Percentiles rank a stretch among this genome's conserved stretches.
Evolutionary conservation across 2,329 filamentous ascomycete species (phyloP).

Genomic region (Cytospora piceicola): DNA sequence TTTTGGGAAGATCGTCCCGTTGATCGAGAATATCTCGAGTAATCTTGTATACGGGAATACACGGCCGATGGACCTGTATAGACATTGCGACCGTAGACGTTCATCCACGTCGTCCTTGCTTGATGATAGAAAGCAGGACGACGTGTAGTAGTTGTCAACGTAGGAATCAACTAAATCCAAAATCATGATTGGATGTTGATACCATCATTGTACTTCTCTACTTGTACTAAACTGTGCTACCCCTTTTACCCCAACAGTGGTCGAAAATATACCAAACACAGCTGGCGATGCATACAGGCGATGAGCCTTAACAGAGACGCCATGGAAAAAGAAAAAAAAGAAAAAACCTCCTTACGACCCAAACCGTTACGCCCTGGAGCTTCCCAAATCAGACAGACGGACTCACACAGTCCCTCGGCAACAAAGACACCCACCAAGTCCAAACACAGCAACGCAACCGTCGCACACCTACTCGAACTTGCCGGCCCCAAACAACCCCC

Average conservation of each 20-base stretch:
- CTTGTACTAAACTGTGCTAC: neutral
- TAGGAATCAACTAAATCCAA: neutral
- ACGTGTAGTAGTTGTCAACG: neutral
- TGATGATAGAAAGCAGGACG: neutral
- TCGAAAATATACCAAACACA: neutral
- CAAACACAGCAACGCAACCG: neutral
- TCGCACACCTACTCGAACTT: slow-evolving; percentile 51
- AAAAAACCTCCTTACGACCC: neutral
- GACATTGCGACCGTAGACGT: neutral
- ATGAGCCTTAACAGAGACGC: neutral
- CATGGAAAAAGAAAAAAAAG: neutral
- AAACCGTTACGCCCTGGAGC: neutral
- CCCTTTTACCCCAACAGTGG: neutral
- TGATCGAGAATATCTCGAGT: neutral
- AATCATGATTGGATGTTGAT: neutral
- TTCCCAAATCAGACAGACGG: neutral
- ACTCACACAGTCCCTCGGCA: neutral
- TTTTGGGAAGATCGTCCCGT: neutral
- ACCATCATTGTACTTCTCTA: neutral
- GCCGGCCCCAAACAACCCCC: slow-evolving; percentile 61
- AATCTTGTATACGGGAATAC: neutral
- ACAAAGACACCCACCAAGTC: neutral
- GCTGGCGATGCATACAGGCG: neutral
- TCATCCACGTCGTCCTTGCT: neutral
- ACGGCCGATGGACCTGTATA: neutral